Evolutionary conservation across 2,329 filamentous ascomycete genomes (phyloP).

Genomic region (Alternaria tenuissima): DNA sequence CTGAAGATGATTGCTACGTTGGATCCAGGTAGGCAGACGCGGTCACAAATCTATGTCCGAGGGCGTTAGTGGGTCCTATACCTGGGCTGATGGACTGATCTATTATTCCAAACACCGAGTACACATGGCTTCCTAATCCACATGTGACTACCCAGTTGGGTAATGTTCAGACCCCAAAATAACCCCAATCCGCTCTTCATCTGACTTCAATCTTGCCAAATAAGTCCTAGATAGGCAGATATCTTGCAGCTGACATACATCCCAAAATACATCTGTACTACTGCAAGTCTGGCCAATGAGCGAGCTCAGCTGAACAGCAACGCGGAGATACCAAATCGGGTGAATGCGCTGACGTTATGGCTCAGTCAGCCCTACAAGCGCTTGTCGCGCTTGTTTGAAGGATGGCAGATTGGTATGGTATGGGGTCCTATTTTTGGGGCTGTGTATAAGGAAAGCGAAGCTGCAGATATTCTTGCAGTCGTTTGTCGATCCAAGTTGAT

Average conservation of each 20-base stretch:
- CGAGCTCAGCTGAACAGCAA: not conserved
- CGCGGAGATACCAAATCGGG: conserved; percentile 9
- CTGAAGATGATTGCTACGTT: not conserved
- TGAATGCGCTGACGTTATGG: conserved; percentile 13
- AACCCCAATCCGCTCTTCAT: conserved; percentile 10
- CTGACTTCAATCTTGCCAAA: conserved; percentile 7
- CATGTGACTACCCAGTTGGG: not conserved
- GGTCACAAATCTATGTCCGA: not conserved
- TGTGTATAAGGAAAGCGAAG: conserved; percentile 18
- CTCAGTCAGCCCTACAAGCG: conserved; percentile 41
- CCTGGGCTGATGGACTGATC: not conserved
- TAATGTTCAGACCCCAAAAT: conserved; percentile 21
- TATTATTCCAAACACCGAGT: not conserved
- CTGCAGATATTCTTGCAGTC: conserved; percentile 19
- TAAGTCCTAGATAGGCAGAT: conserved; percentile 4
- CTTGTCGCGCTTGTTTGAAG: conserved; percentile 36
- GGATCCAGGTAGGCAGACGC: not conserved
- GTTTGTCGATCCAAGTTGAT: not conserved
- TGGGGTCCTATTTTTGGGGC: conserved; percentile 39
- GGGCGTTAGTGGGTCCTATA: not conserved
- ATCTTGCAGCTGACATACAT: conserved; percentile 8
- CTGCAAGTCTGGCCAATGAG: conserved; percentile 1
- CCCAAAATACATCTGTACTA: conserved; percentile 16
- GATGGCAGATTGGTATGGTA: conserved; percentile 1
- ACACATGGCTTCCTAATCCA: not conserved